These are phyloP conservation scores for Crucibulum parvulum DNA, from an alignment of 1,284 basidiomycete genomes.

Conservation along the genomic window DNA sequence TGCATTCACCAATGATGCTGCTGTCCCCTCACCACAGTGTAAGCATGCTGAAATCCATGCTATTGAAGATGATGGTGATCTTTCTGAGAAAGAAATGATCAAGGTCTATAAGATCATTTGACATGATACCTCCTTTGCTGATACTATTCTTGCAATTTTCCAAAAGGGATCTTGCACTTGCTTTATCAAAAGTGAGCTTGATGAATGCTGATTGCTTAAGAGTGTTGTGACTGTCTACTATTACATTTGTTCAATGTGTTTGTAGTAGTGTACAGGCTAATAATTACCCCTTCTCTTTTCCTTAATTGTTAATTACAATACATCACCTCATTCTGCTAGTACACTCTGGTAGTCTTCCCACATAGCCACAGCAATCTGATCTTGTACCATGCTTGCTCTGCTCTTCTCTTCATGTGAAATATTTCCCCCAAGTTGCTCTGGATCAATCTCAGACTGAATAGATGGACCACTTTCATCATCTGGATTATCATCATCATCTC, in stretches of 20 bases:
- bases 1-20: constrained; percentile 8
- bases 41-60: constrained; percentile 12
- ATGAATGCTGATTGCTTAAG: neutral
- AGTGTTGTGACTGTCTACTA: no score
- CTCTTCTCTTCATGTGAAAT: constrained; percentile 14
- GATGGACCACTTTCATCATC: neutral
- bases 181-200: constrained; percentile 21
- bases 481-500: neutral
- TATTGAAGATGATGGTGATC: constrained; percentile 23
- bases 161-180: constrained; percentile 13
- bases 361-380: constrained; percentile 35
- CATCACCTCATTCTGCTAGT: constrained; percentile 3
- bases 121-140: constrained; percentile 23
- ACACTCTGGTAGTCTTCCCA: constrained; percentile 26
- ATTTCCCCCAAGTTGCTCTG: constrained; percentile 1
- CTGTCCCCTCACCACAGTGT: constrained; percentile 2
- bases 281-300: neutral
- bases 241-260: no score
- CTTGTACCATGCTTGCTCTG: constrained; percentile 18
- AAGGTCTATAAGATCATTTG: constrained; percentile 22
- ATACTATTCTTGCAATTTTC: constrained; percentile 21
- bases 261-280: neutral
- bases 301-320: neutral
- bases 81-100: constrained; percentile 21
- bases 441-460: neutral